A percentile compares a stretch with the other conserved stretches of the same genome.
Conservation (phyloP, 768 basidiomycete genomes). For the Russula griseocarnosa region DNA sequence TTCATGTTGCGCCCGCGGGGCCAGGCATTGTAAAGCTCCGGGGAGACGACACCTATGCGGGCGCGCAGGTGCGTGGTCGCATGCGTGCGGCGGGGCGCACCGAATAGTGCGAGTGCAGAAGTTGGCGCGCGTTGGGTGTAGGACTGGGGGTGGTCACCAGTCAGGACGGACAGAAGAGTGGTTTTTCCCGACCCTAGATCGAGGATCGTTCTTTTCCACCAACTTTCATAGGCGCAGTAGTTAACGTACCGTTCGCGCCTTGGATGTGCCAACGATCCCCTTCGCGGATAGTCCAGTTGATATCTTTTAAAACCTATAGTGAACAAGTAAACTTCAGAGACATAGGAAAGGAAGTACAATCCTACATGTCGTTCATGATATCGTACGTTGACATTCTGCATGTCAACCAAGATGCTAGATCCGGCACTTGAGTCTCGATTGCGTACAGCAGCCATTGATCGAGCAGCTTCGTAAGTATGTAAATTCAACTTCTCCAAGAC, state of each 20-base stretch:
- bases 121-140: slow-evolving; percentile 56
- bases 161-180: slow-evolving; percentile 82
- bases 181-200: slow-evolving; percentile 86
- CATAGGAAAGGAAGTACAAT: neutral
- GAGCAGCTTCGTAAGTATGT: neutral
- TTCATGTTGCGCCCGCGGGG: slow-evolving; percentile 64
- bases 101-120: slow-evolving; percentile 54
- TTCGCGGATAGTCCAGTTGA: slow-evolving; percentile 77
- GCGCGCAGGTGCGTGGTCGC: slow-evolving; percentile 65
- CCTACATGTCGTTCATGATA: slow-evolving; percentile 49
- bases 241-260: slow-evolving; percentile 71
- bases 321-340: neutral
- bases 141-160: slow-evolving; percentile 94
- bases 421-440: slow-evolving; percentile 11
- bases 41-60: slow-evolving; percentile 75
- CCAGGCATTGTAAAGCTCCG: slow-evolving; percentile 89
- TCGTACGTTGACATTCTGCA: slow-evolving; percentile 63
- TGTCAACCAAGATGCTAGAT: slow-evolving; percentile 49
- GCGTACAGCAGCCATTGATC: neutral
- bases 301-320: slow-evolving; percentile 62
- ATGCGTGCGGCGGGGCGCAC: slow-evolving; percentile 55
- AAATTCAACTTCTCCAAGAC: slow-evolving; percentile 34
- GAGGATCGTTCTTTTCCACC: neutral
- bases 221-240: neutral
- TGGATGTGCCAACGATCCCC: slow-evolving; percentile 89